Conservation (phyloP, 352 stramenopile genomes). For the Phytophthora capsici region DNA sequence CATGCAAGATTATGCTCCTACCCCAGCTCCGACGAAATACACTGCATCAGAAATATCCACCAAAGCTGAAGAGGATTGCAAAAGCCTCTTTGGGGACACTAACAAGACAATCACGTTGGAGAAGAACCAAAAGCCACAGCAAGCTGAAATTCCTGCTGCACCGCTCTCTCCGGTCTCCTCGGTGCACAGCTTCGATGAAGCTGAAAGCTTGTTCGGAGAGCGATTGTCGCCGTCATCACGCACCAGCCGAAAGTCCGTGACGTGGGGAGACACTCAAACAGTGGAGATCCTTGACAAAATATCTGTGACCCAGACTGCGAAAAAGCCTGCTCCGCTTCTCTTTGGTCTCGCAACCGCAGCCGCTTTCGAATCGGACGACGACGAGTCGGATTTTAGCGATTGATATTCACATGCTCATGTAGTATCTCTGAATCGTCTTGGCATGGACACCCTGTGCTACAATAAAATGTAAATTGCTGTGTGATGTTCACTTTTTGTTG, state of each 20-base stretch:
- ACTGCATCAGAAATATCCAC: constrained; percentile 10
- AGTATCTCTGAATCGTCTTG: constrained; percentile 1
- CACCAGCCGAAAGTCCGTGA: constrained; percentile 35
- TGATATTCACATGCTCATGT: too few relatives aligned
- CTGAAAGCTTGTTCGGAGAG: constrained; percentile 65
- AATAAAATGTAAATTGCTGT: constrained; percentile 2
- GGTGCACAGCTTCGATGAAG: constrained; percentile 42
- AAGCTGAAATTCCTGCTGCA: neutral
- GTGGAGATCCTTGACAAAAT: constrained; percentile 12
- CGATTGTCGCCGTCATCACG: constrained; percentile 24
- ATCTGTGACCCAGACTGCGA: constrained; percentile 6
- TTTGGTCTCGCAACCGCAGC: constrained; percentile 65
- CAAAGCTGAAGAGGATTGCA: constrained; percentile 24
- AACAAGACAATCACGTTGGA: constrained; percentile 11
- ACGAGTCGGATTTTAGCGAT: constrained; percentile 63
- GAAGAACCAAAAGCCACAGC: neutral
- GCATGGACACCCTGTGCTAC: constrained; percentile 3
- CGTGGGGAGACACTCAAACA: constrained; percentile 30
- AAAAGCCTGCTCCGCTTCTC: constrained; percentile 46
- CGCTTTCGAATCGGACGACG: constrained; percentile 60
- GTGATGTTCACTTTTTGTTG: too few relatives aligned
- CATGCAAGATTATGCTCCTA: neutral
- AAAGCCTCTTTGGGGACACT: constrained; percentile 31
- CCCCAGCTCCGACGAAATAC: constrained; percentile 1
- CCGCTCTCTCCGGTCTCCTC: constrained; percentile 19